phyloP scores from a whole-genome alignment of 768 basidiomycete genomes.

The Gelatoporia subvermispora region DNA sequence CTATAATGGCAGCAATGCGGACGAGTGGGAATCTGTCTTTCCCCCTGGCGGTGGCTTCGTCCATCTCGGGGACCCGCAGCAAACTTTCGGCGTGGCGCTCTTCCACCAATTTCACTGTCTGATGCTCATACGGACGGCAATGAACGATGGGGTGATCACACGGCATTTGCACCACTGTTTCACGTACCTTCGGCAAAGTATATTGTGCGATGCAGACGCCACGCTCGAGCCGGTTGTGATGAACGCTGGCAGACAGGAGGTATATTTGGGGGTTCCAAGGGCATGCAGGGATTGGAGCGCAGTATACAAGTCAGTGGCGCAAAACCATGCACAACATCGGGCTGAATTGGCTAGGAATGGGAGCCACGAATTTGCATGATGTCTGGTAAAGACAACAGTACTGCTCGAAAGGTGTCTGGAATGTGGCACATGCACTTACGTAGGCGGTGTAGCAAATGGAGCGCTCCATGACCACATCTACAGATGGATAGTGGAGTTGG shows the following conservation, averaged over 20 bases:
- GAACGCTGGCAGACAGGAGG: not conserved
- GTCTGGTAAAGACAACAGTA: no score
- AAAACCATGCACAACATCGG: not conserved
- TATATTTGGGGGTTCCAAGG: not conserved
- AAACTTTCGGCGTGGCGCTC: conserved; percentile 18
- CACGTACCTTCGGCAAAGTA: conserved; percentile 26
- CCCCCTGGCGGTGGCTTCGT: conserved; percentile 18
- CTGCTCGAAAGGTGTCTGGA: no score
- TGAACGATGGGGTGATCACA: conserved; percentile 3
- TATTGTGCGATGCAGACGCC: conserved; percentile 18
- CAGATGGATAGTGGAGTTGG: no score
- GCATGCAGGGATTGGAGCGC: not conserved
- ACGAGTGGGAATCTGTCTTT: conserved; percentile 25
- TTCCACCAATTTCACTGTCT: conserved; percentile 22
- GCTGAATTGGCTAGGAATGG: no score
- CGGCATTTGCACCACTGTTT: conserved; percentile 27
- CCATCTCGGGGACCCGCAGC: conserved; percentile 17
- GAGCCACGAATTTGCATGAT: not conserved
- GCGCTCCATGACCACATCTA: no score
- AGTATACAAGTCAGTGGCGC: not conserved
- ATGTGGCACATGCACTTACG: no score
- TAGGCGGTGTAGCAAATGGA: no score
- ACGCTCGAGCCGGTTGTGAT: no score
- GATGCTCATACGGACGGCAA: conserved; percentile 19
- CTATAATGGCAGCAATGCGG: conserved; percentile 16